phyloP scores from a whole-genome alignment of 768 basidiomycete species.

The Ephemerocybe angulata region DNA sequence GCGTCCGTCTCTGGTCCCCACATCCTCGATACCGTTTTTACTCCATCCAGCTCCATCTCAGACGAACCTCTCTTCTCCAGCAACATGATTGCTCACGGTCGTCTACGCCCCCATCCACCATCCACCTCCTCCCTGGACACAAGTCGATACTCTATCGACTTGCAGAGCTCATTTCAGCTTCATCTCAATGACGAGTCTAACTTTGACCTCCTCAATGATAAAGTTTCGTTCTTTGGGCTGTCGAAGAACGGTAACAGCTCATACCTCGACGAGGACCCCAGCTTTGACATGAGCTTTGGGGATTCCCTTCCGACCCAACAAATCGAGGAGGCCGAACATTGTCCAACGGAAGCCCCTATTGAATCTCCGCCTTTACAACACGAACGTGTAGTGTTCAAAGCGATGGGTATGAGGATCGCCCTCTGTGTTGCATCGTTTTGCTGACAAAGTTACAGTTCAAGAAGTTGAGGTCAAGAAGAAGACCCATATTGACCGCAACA shows the following conservation, averaged over 20 bases:
- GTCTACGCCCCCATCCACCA: slow-evolving; percentile 24
- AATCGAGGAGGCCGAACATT: not conserved
- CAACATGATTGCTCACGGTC: slow-evolving; percentile 15
- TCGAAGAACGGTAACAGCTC: slow-evolving; percentile 29
- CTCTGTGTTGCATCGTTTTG: too few relatives aligned
- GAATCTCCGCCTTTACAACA: too few relatives aligned
- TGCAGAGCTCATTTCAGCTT: slow-evolving; percentile 45
- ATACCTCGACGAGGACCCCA: slow-evolving; percentile 38
- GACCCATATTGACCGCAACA: too few relatives aligned
- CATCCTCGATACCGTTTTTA: slow-evolving; percentile 22
- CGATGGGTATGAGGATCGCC: too few relatives aligned
- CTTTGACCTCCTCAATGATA: slow-evolving; percentile 52
- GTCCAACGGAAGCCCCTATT: too few relatives aligned
- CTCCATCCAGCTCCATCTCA: slow-evolving; percentile 20
- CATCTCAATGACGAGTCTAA: slow-evolving; percentile 45
- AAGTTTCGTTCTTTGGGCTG: slow-evolving; percentile 42
- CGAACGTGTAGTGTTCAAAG: too few relatives aligned
- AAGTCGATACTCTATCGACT: slow-evolving; percentile 42
- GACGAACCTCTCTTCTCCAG: slow-evolving; percentile 4
- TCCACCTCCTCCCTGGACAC: slow-evolving; percentile 19
- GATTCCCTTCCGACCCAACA: slow-evolving; percentile 15
- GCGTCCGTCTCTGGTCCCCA: slow-evolving; percentile 12
- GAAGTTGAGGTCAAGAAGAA: too few relatives aligned
- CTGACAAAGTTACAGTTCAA: too few relatives aligned
- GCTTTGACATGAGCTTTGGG: slow-evolving; percentile 33